phyloP scores from a whole-genome alignment of 495 filamentous ascomycete species.

The Tuber melanosporum region DNA sequence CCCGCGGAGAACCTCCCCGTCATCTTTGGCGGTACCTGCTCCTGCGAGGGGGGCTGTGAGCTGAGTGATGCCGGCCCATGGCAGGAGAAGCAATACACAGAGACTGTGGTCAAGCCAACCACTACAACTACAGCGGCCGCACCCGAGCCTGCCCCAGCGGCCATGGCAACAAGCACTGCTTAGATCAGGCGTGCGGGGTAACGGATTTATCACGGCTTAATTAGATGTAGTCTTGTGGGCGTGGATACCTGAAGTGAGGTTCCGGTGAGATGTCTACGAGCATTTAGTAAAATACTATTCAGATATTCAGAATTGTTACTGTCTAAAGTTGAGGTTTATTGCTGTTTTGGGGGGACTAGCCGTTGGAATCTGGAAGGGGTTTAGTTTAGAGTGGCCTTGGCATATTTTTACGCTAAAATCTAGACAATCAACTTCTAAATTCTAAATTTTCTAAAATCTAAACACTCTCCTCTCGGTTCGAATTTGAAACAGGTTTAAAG shows the following conservation, averaged over 20 bases:
- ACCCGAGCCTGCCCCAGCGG: slow-evolving; percentile 13
- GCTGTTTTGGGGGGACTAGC: neutral
- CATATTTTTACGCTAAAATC: too few relatives aligned
- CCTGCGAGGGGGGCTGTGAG: slow-evolving; percentile 74
- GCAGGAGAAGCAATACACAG: slow-evolving; percentile 61
- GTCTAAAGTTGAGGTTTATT: neutral
- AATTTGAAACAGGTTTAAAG: too few relatives aligned
- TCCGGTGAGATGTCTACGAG: neutral
- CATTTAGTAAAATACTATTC: slow-evolving; percentile 2
- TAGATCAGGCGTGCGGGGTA: neutral
- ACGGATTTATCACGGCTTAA: neutral
- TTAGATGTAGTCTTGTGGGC: neutral
- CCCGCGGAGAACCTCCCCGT: slow-evolving; percentile 82
- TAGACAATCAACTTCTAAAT: too few relatives aligned
- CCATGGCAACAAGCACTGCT: neutral
- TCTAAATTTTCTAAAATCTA: too few relatives aligned
- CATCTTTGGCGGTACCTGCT: slow-evolving; percentile 73
- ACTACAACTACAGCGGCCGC: slow-evolving; percentile 24
- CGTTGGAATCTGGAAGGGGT: too few relatives aligned
- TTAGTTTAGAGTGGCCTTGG: too few relatives aligned
- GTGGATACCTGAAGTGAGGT: neutral
- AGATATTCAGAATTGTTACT: neutral
- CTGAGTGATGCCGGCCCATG: slow-evolving; percentile 86
- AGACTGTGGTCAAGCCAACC: slow-evolving; percentile 3
- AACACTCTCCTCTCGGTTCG: too few relatives aligned